Base-by-base conservation (phyloP, 1,284 basidiomycete genomes). In the Boletus smithii region DNA sequence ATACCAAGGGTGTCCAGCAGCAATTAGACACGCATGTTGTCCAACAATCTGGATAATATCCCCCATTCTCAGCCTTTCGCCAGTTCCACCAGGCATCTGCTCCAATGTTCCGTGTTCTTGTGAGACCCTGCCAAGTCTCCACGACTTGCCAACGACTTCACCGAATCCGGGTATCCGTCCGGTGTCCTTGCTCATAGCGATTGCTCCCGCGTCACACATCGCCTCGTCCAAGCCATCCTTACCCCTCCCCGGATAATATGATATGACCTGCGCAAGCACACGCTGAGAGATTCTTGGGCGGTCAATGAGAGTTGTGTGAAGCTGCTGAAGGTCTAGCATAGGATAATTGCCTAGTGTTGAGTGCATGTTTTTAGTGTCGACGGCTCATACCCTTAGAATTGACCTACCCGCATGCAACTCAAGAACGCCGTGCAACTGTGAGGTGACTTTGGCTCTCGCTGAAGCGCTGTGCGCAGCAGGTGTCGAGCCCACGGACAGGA, bases 161-260 rank as follows among this genome's bases (percentile, higher is more conserved):
- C 91, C 90, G 60, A 76, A 91, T 1, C 81, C 84, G 4, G 77
- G 78, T 20, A 75, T 78, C 1, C 81, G 85, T 0, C 91, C 91
- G 0, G 71, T 80, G 65, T 94, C 91, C 68, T 92, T 92, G 62
- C 85, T 89, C 69, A 94, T 84, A 1, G 88, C 88, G 50, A 92
- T 80, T 2, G 80, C 88, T 8, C 91, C 91, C 5, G 84, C 85
- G 63, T 94, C 91, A 74, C 81, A 81, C 72, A 92, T 70, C 3
- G 84, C 86, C 62, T 89, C 85, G 59, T 89, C 87, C 38, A 67
- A 62, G 1, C 81, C 82, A 38, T 73, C 69, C 27, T 61, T 69
- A 3, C 80, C 81, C 50, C 89, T 74, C 11, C 77, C 79, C 1
- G 86, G 81, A 63, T 94, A 94, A 53, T 80, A 77, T 11, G 87